These are phyloP conservation scores for Echium plantagineum DNA, from an alignment of 257 asterid genomes.

Conservation along the genomic window DNA sequence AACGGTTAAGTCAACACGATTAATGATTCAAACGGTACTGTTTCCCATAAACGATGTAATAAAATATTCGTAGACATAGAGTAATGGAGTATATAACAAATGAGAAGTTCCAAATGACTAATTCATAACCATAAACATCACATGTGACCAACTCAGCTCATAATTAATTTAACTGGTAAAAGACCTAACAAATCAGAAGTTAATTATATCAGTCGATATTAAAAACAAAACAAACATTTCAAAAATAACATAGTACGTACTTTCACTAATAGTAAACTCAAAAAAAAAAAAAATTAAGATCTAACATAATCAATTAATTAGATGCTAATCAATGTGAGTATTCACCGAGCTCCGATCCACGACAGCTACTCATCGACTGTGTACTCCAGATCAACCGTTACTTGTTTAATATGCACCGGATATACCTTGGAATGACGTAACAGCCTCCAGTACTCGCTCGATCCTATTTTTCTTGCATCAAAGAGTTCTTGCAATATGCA, in stretches of 20 bases:
- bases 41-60: too few relatives aligned
- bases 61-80: too few relatives aligned
- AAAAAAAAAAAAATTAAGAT: background rate
- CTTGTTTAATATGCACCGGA: too few relatives aligned
- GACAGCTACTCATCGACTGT: too few relatives aligned
- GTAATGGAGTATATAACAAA: background rate
- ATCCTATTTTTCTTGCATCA: constrained; percentile 30
- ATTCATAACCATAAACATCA: constrained; percentile 16
- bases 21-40: too few relatives aligned
- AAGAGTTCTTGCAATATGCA: constrained; percentile 79
- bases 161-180: background rate
- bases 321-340: constrained; percentile 19
- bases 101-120: constrained; percentile 19
- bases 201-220: constrained; percentile 15
- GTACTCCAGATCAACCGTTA: too few relatives aligned
- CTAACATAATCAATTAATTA: constrained; percentile 1
- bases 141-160: constrained; percentile 12
- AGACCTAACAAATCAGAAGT: constrained; percentile 8
- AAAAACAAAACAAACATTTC: constrained; percentile 1
- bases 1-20: too few relatives aligned
- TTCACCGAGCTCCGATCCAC: too few relatives aligned
- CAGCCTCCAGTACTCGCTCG: too few relatives aligned
- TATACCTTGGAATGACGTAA: too few relatives aligned
- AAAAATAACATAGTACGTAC: constrained; percentile 17
- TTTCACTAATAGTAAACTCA: constrained; percentile 6